Evolutionary conservation across 371 early-diverging fungal genomes (phyloP), one percentile per base, ranked within the genome.

Genomic region (Syncephalastrum sp.): DNA sequence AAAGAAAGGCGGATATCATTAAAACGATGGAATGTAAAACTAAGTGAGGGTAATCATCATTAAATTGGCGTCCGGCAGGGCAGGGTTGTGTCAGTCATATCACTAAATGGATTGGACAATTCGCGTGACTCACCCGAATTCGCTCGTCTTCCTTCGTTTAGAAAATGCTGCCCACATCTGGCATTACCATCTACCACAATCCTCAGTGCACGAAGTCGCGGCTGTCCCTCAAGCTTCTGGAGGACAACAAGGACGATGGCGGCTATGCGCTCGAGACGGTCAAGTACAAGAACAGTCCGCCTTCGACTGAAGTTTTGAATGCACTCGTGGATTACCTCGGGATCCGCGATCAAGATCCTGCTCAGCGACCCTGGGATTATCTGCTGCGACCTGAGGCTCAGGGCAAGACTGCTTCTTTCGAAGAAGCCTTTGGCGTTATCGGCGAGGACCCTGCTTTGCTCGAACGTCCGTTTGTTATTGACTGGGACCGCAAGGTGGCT

Each of bases 401-500:
- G 44, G 47, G 54, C 16, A 57, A 62, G 15, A 60, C 53, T 3
- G 38, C 24, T 25, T 65, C 70, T 0, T 65, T 57, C 53, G 65
- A 68, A n/a, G 75, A 82, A 38, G 56, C 72, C 0, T 59, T 66
- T 43, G 57, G 63, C 1, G 15, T 79, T 4, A 53, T 82, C n/a
- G 55, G 64, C 38, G 8, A 67, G 41, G 60, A 82, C 19, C 76
- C 79, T 29, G 53, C 61, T 6, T 47, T 57, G 27, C 56, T 82
- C 10, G 79, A 82, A 59, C 67, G 75, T 4, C 75, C 75, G 10
- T 67, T 75, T 54, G 67, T 71, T 1, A 60, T 75, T 19, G 75
- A 75, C 47, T 75, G 75, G 75, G 64, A 71, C 29, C 50, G 48
- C 10, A 64, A 62, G 5, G 63, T 61, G 45, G 75, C 82, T 48